Base-by-base conservation (phyloP, 306 rosid species). In the Biancaea sappan region DNA sequence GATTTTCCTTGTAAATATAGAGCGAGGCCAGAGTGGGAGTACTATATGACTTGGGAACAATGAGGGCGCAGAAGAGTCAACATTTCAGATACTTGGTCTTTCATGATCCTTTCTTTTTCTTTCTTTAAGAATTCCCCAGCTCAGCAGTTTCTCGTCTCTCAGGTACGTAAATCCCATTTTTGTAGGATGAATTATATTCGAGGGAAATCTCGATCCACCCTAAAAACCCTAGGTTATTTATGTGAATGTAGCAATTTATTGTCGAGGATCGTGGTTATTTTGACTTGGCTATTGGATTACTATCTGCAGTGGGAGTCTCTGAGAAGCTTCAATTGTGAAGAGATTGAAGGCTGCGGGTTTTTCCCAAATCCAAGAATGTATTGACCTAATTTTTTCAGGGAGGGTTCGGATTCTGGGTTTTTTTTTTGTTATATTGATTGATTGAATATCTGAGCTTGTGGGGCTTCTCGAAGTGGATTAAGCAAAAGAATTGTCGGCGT, bases 161-260 rank as follows among this genome's bases (percentile, higher is more conserved):
- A 77, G 97, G 96, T 91, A 73, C 78, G 84, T 72, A 0, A 58
- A 22, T 60, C 35, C n/a, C 8, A 14, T 51, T 28, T 32, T 5
- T 47, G 8, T 56, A 34, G 62, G 56, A 62, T 80, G 44, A 13
- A 8, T 47, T 51, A 37, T 18, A 38, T 77, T 31, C 41, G 26
- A 18, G 48, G 16, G 66, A 59, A 51, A 46, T 77, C 71, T 59
- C 71, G 56, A 74, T 78, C 68, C 68, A 4, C 48, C 64, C 57
- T 15, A 50, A 64, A 76, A 91, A 78, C 89, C 89, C 87, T 89
- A 82, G 82, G 82, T 77, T 69, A 28, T 76, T 61, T 73, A 52
- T 66, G 31, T 62, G 56, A 46, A 58, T 81, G 24, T 51, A 34
- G 67, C 24, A 7, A 11, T 69, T 21, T 50, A 12, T 21, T n/a